These are phyloP conservation scores for Santalum album DNA, from an alignment of 164 flowering plant genomes.

Conservation along the genomic window DNA sequence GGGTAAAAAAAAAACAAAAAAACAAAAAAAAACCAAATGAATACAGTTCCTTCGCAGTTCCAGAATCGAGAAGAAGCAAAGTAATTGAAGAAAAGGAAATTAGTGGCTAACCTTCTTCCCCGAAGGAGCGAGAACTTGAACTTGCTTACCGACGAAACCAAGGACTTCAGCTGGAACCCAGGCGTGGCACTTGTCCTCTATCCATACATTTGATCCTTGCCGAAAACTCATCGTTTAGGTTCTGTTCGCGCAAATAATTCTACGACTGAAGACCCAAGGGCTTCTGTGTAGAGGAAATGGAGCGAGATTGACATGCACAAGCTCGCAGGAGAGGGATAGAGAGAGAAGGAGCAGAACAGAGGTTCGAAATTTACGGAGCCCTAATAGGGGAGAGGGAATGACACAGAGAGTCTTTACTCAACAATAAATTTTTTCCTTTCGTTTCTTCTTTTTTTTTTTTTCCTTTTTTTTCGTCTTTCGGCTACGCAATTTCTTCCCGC, in stretches of 20 bases:
- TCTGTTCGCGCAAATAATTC: slow-evolving; percentile 7
- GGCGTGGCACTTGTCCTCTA: slow-evolving; percentile 59
- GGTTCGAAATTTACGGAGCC: neutral
- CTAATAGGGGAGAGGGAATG: neutral
- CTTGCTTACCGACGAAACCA: slow-evolving; percentile 43
- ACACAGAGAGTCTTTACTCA: too few species aligned
- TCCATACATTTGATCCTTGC: slow-evolving; percentile 79
- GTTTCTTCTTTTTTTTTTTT: too few species aligned
- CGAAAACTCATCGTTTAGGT: slow-evolving; percentile 67
- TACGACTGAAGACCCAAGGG: neutral
- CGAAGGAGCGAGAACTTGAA: slow-evolving; percentile 36
- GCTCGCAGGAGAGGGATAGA: neutral
- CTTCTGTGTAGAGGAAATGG: too few species aligned
- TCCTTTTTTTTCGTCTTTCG: too few species aligned
- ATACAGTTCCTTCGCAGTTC: neutral
- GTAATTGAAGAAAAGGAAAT: neutral
- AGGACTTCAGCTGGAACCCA: slow-evolving; percentile 74
- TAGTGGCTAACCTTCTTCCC: slow-evolving; percentile 58
- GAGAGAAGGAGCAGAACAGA: neutral
- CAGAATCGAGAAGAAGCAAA: neutral
- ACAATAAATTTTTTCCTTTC: too few species aligned
- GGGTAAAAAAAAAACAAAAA: neutral
- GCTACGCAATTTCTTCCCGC: too few species aligned
- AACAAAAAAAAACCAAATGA: neutral
- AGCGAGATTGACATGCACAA: too few species aligned